These are phyloP conservation scores for Oxytropis ochrocephala DNA, from an alignment of 306 rosid genomes.

Conservation along the genomic window DNA sequence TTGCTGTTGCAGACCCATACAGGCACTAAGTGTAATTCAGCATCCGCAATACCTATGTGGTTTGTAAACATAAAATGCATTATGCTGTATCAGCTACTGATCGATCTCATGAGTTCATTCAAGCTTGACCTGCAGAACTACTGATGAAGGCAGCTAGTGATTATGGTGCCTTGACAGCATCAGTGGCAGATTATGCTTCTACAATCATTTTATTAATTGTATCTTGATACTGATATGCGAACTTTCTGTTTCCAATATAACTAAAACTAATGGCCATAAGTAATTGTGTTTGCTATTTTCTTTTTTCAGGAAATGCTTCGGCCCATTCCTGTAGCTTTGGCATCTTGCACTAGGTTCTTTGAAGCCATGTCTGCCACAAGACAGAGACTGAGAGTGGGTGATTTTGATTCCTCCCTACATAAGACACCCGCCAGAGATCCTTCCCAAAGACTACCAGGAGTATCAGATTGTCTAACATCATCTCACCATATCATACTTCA, in stretches of 20 bases:
- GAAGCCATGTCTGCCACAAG: conserved; percentile 99
- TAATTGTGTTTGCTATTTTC: not conserved
- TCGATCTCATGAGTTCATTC: not conserved
- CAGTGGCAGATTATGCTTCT: conserved; percentile 76
- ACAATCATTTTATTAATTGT: conserved; percentile 19
- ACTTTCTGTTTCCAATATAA: not conserved
- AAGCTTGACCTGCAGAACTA: conserved; percentile 20
- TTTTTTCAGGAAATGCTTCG: conserved; percentile 84
- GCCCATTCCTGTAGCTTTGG: conserved; percentile 91
- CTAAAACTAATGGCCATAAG: not conserved
- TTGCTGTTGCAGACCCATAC: too few species aligned
- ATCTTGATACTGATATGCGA: not conserved
- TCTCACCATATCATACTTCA: too few species aligned
- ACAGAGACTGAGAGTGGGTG: conserved; percentile 76
- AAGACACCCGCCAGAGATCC: conserved; percentile 54
- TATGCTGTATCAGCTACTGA: not conserved
- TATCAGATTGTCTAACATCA: conserved; percentile 56
- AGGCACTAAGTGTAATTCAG: not conserved
- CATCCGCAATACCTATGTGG: not conserved
- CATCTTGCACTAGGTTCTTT: conserved; percentile 88
- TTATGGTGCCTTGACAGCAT: conserved; percentile 90
- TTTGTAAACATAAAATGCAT: not conserved
- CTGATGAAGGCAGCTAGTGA: conserved; percentile 97
- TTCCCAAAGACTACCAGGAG: conserved; percentile 45
- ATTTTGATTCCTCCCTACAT: conserved; percentile 36